Percentiles rank a stretch among this genome's conserved stretches.
Evolutionary conservation across 352 stramenopile species (phyloP).

Genomic region (Pythium utonaiense): DNA sequence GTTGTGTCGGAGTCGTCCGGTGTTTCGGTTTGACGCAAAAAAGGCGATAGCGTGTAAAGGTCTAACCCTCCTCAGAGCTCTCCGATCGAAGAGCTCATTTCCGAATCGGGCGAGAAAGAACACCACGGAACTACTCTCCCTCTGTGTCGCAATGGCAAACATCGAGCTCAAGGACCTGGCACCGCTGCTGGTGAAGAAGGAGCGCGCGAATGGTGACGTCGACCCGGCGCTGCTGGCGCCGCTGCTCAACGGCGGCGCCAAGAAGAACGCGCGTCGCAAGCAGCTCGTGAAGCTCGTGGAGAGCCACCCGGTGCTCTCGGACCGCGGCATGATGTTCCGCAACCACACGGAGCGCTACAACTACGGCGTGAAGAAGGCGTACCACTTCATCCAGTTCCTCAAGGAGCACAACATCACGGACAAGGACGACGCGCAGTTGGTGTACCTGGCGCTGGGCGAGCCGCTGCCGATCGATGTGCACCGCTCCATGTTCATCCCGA

Average conservation of each 20-base stretch:
- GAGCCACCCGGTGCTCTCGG: constrained; percentile 27
- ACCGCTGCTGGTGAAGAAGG: constrained; percentile 6
- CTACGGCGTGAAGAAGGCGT: constrained; percentile 26
- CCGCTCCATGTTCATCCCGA: constrained; percentile 56
- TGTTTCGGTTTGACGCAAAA: constrained; percentile 14
- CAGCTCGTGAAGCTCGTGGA: constrained; percentile 30
- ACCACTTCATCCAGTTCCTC: constrained; percentile 25
- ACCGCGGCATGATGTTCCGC: constrained; percentile 26
- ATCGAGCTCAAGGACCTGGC: constrained; percentile 47
- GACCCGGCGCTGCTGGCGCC: constrained; percentile 30
- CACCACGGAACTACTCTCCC: background rate
- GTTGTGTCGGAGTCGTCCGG: no score
- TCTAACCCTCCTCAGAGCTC: background rate
- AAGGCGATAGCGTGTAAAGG: background rate
- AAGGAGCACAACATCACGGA: constrained; percentile 26
- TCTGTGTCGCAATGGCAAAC: background rate
- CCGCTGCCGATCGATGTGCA: constrained; percentile 42
- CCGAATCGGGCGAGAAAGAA: background rate
- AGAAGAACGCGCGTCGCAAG: constrained; percentile 36
- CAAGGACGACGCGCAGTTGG: constrained; percentile 17
- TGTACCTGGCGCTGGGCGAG: constrained; percentile 34
- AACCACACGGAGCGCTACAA: constrained; percentile 36
- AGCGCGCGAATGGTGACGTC: constrained; percentile 26
- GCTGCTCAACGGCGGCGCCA: constrained; percentile 26
- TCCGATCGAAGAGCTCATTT: background rate